Evolutionary conservation across 2,329 filamentous ascomycete species (phyloP).

Genomic region (Cadophora sp.): DNA sequence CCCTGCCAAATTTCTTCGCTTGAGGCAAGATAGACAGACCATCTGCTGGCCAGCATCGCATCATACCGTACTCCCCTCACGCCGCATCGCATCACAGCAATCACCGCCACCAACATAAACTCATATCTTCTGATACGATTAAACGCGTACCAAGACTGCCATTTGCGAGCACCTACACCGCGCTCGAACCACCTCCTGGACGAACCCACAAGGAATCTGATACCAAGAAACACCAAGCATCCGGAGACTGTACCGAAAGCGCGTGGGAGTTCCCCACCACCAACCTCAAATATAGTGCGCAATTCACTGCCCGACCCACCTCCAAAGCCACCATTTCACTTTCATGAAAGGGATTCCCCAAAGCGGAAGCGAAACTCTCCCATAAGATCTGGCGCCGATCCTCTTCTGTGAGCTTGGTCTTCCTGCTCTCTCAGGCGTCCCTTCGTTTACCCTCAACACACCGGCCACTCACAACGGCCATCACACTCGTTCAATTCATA

Average conservation of each 20-base stretch:
- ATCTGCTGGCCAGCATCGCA: conserved; percentile 13
- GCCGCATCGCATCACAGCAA: not conserved
- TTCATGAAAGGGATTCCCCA: conserved; percentile 23
- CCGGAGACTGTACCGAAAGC: conserved; percentile 21
- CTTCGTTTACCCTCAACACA: conserved; percentile 15
- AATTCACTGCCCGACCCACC: conserved; percentile 21
- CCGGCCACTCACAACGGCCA: conserved; percentile 12
- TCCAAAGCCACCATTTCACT: conserved; percentile 13
- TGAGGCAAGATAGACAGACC: not conserved
- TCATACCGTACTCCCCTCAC: not conserved
- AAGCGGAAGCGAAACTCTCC: conserved; percentile 13
- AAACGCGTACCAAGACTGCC: conserved; percentile 5
- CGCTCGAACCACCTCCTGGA: conserved; percentile 10
- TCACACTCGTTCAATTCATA: conserved; percentile 15
- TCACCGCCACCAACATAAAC: conserved; percentile 5
- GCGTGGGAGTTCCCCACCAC: conserved; percentile 17
- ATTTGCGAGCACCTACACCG: not conserved
- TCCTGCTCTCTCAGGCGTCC: conserved; percentile 8
- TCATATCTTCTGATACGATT: conserved; percentile 7
- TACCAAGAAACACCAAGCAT: conserved; percentile 23
- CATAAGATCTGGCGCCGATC: conserved; percentile 24
- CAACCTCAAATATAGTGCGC: conserved; percentile 29
- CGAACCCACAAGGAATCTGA: conserved; percentile 12
- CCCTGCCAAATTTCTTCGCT: not conserved
- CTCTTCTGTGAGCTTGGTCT: conserved; percentile 6